phyloP scores from a whole-genome alignment of 2,329 filamentous ascomycete species.

The Colletotrichum musicola region DNA sequence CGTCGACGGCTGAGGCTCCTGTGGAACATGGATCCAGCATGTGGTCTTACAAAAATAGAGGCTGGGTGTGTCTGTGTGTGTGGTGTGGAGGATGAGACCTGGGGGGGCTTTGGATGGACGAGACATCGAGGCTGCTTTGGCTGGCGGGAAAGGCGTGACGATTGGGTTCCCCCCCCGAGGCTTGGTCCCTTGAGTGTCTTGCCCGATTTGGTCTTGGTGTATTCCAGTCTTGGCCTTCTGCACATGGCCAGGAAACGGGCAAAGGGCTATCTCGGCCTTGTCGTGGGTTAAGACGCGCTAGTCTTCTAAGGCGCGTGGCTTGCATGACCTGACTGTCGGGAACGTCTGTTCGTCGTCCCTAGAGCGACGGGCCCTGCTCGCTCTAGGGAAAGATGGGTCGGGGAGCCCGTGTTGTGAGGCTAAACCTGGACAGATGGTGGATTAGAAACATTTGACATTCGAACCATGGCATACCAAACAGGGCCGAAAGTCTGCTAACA shows the following conservation, averaged over 20 bases:
- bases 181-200: no score
- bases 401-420: no score
- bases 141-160: no score
- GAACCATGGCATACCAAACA: not conserved
- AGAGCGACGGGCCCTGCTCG: not conserved
- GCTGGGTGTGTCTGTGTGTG: conserved; percentile 8
- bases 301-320: not conserved
- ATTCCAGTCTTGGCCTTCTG: no score
- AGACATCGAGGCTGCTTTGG: not conserved
- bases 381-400: not conserved
- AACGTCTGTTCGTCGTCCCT: not conserved
- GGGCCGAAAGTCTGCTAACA: no score
- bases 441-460: no score
- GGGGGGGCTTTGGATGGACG: not conserved
- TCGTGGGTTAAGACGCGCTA: conserved; percentile 1
- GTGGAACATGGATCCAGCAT: conserved; percentile 11
- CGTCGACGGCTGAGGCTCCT: conserved; percentile 17
- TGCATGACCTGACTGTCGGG: conserved; percentile 9
- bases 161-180: no score
- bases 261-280: conserved; percentile 11
- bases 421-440: no score
- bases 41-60: conserved; percentile 27
- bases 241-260: conserved; percentile 5
- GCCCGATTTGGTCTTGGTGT: no score
- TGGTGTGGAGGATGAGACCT: not conserved